phyloP scores from a whole-genome alignment of 1,284 basidiomycete species.

The Cryptococcus hybrid region DNA sequence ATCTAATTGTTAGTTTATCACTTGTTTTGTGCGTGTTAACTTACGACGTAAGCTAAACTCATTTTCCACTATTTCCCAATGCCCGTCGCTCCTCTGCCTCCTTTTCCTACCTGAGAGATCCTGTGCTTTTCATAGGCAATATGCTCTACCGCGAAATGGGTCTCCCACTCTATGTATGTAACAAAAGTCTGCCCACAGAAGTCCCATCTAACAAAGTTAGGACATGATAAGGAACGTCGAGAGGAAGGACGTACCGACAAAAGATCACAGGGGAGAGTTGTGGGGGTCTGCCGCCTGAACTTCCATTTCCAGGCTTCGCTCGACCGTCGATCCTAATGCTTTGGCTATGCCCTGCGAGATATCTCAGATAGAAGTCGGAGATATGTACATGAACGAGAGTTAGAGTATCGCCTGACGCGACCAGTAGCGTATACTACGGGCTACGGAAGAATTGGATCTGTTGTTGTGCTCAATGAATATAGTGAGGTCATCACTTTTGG shows the following conservation, averaged over 20 bases:
- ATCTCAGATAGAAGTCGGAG: not conserved
- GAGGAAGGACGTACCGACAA: not conserved
- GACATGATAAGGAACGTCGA: not conserved
- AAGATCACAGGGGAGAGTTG: not conserved
- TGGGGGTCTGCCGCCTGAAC: not conserved
- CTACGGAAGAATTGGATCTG: no score
- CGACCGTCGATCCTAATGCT: no score
- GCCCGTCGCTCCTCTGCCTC: constrained; percentile 4
- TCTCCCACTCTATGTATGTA: constrained; percentile 12
- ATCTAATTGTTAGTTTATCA: not conserved
- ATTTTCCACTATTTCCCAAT: constrained; percentile 9
- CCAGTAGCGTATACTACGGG: no score
- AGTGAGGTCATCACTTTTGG: no score
- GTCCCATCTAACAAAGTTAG: constrained; percentile 9
- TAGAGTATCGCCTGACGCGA: no score
- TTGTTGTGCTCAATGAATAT: no score
- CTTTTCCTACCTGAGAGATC: constrained; percentile 4
- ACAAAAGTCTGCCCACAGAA: constrained; percentile 9
- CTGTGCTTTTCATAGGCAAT: constrained; percentile 7
- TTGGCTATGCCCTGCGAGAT: no score
- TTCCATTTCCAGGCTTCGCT: not conserved
- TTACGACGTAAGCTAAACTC: not conserved
- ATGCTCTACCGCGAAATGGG: constrained; percentile 13
- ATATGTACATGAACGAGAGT: not conserved
- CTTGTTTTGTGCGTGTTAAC: not conserved